phyloP scores from a whole-genome alignment of 2,329 filamentous ascomycete species.

The Penicillium sclerotiorum region DNA sequence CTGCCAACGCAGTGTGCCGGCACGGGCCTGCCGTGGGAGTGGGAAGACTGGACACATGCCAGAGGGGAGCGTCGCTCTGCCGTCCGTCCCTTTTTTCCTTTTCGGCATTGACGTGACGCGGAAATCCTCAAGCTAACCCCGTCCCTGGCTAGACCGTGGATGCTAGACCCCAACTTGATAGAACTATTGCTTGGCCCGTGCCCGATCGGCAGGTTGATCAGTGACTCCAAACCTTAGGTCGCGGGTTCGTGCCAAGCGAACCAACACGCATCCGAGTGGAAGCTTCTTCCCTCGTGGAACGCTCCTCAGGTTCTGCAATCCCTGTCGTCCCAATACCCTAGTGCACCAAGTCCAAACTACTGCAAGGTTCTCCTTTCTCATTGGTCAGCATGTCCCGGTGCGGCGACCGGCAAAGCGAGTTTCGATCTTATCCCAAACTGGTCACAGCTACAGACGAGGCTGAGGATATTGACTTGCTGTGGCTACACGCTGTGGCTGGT shows the following conservation, averaged over 20 bases:
- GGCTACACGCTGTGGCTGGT: conserved; percentile 17
- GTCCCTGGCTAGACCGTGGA: background rate
- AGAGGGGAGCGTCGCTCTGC: too few species aligned
- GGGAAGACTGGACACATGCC: too few species aligned
- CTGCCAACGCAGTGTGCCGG: too few species aligned
- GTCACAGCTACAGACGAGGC: conserved; percentile 14
- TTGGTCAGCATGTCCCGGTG: background rate
- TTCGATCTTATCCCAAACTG: background rate
- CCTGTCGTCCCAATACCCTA: conserved; percentile 3
- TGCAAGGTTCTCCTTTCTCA: background rate
- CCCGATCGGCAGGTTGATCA: conserved; percentile 22
- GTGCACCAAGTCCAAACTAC: conserved; percentile 14
- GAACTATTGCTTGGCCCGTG: conserved; percentile 22
- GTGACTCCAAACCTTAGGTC: conserved; percentile 5
- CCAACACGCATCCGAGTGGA: conserved; percentile 2
- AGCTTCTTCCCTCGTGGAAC: conserved; percentile 20
- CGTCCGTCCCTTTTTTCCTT: too few species aligned
- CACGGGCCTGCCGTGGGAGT: too few species aligned
- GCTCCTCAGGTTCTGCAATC: conserved; percentile 5
- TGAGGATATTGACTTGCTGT: conserved; percentile 16
- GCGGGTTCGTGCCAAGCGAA: conserved; percentile 7
- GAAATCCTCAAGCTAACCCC: background rate
- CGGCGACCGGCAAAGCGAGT: background rate
- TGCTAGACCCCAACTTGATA: conserved; percentile 1
- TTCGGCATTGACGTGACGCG: too few species aligned